Base-by-base conservation (phyloP, 2,329 filamentous ascomycete species). In the Chrysoporthe puriensis region DNA sequence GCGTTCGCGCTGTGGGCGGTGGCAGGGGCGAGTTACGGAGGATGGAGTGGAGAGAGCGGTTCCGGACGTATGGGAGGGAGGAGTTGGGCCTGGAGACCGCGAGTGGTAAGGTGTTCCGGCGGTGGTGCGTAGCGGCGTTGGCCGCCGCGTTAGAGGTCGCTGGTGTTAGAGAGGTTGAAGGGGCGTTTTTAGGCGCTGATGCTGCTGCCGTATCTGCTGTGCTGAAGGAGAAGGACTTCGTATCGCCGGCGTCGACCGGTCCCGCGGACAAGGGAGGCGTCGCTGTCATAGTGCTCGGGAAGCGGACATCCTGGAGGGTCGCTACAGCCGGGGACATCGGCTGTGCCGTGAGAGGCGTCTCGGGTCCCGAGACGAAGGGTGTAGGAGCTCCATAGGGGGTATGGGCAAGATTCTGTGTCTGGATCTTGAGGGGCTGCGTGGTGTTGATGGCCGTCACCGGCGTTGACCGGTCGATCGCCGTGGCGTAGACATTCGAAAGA, bases 21-120 rank as follows among this genome's bases (percentile, higher is more conserved):
- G 87, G 86, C 7, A 90, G 80, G 21, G 88, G 88, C 4, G 88
- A 90, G 79, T 90, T 90, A 64, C 88, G 85, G 32, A 90, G 82
- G 72, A 90, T 90, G 76, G 87, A 89, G 74, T 86, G 88, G 11
- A 90, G 82, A 54, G 81, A 80, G 66, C 83, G 83, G 44, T 88
- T 85, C 70, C 87, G 87, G 1, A 80, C 85, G 72, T 90, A 90
- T 2, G 88, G 88, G 3, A 83, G 78, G 34, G 79, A 79, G 44
- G 71, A 62, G 26, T 69, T 67, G 21, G 68, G 54, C 32, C 61
- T 54, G 13, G 71, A 63, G 6, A 72, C 73, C 32, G 74, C 72
- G 18, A 74, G 68, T 0, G 77, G 73, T 18, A 79, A 74, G 9
- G 77, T 80, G 6, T 77, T 76, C 54, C 79, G 76, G 56, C 80